A percentile compares a stretch with the other conserved stretches of the same genome.
Evolutionary conservation across 1,284 basidiomycete genomes (phyloP).

Genomic region (Fomitopsis palustris): DNA sequence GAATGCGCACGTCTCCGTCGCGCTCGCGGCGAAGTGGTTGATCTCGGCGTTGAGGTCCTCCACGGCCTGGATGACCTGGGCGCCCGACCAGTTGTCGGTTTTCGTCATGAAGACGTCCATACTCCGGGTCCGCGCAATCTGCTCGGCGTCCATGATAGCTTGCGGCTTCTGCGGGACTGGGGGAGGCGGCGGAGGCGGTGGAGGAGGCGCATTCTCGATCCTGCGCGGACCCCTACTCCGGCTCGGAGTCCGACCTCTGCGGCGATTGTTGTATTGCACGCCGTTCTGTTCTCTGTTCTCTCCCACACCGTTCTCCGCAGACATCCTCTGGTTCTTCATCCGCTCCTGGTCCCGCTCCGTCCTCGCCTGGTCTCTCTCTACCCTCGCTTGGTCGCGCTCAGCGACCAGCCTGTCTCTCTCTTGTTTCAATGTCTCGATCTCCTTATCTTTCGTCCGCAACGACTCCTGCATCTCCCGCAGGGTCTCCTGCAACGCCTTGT

Average conservation of each 20-base stretch:
- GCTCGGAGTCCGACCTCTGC: slow-evolving; percentile 19
- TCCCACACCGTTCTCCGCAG: slow-evolving; percentile 4
- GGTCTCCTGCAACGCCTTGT: slow-evolving; percentile 54
- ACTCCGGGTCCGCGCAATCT: slow-evolving; percentile 44
- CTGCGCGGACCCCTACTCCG: slow-evolving; percentile 22
- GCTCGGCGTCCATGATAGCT: slow-evolving; percentile 32
- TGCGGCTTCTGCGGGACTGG: slow-evolving; percentile 18
- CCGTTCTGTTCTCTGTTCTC: slow-evolving; percentile 4
- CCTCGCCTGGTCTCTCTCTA: slow-evolving; percentile 13
- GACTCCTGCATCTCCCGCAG: slow-evolving; percentile 32
- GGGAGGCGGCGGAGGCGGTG: too few species aligned
- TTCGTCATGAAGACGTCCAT: slow-evolving; percentile 67
- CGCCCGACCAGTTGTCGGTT: slow-evolving; percentile 70
- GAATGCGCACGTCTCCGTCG: slow-evolving; percentile 53
- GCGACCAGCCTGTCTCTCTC: slow-evolving; percentile 36
- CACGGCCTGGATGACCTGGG: slow-evolving; percentile 72
- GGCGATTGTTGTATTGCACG: slow-evolving; percentile 8
- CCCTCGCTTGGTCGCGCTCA: slow-evolving; percentile 26
- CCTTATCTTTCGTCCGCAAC: slow-evolving; percentile 33
- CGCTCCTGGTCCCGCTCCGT: slow-evolving; percentile 19
- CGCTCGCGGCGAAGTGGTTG: slow-evolving; percentile 69
- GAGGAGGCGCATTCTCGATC: slow-evolving; percentile 12
- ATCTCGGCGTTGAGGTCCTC: slow-evolving; percentile 77
- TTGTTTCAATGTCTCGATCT: slow-evolving; percentile 51
- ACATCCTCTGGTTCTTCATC: slow-evolving; percentile 11